Evolutionary conservation across 2,329 filamentous ascomycete species (phyloP).

Genomic region (Venturia carpophila): DNA sequence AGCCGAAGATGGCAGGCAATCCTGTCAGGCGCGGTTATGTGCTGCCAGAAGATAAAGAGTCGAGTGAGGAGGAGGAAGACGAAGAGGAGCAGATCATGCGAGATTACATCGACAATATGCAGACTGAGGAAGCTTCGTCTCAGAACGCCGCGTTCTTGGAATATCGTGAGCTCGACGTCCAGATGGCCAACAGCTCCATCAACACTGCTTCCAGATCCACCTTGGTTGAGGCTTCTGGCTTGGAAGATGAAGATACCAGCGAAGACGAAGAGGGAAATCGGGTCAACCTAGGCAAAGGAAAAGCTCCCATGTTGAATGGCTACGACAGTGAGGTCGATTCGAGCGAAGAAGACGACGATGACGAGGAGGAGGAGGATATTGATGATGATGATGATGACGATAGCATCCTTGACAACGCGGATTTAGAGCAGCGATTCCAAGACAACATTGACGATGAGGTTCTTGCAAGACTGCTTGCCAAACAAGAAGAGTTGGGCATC

Average conservation of each 20-base stretch:
- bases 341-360: conserved; percentile 27
- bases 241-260: neutral
- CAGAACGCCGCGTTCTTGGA: neutral
- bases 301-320: neutral
- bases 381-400: conserved; percentile 35
- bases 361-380: conserved; percentile 30
- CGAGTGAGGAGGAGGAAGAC: conserved; percentile 22
- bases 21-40: conserved; percentile 23
- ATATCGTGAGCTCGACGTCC: conserved; percentile 6
- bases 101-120: conserved; percentile 13
- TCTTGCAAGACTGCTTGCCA: conserved; percentile 52
- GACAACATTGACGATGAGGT: conserved; percentile 50
- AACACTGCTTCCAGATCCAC: neutral
- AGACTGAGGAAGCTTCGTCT: neutral
- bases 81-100: conserved; percentile 20
- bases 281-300: neutral
- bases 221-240: neutral
- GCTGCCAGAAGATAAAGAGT: conserved; percentile 22
- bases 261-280: conserved; percentile 12
- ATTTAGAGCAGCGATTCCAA: conserved; percentile 33
- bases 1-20: conserved; percentile 19
- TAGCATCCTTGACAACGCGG: conserved; percentile 35
- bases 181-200: neutral
- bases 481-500: conserved; percentile 57
- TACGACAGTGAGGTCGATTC: neutral